Percentiles rank a stretch among this genome's conserved stretches.
phyloP scores from a whole-genome alignment of 176 grass and related monocot genomes.

The Rhynchospora breviuscula region DNA sequence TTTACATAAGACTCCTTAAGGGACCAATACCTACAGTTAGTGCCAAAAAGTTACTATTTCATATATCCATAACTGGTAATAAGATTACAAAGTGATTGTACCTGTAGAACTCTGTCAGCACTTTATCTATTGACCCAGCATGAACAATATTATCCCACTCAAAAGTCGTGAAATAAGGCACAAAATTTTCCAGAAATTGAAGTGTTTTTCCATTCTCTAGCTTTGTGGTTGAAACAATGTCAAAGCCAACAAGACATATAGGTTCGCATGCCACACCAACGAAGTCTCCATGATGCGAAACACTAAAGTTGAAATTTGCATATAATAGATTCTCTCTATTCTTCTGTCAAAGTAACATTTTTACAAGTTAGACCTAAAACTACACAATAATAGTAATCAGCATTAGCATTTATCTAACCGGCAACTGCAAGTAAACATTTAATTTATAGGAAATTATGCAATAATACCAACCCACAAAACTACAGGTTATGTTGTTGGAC shows the following conservation, averaged over 20 bases:
- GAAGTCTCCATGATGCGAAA: slow-evolving; percentile 75
- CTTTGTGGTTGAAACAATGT: slow-evolving; percentile 51
- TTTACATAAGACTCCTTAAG: slow-evolving; percentile 91
- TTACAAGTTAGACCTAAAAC: neutral
- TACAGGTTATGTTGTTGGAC: neutral
- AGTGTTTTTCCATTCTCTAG: slow-evolving; percentile 32
- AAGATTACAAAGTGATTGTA: slow-evolving; percentile 17
- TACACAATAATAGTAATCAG: neutral
- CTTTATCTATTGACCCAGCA: slow-evolving; percentile 13
- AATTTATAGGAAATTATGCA: neutral
- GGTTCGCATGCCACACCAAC: slow-evolving; percentile 76
- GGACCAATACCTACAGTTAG: slow-evolving; percentile 55
- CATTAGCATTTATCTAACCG: neutral
- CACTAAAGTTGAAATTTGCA: slow-evolving; percentile 65
- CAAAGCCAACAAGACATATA: slow-evolving; percentile 61
- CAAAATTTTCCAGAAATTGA: slow-evolving; percentile 59
- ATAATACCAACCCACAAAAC: neutral
- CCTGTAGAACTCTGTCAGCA: slow-evolving; percentile 64
- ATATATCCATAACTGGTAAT: neutral
- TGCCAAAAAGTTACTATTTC: neutral
- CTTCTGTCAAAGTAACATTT: slow-evolving; percentile 27
- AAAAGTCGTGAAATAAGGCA: slow-evolving; percentile 43
- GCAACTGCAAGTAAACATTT: neutral
- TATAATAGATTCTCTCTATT: neutral
- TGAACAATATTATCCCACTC: slow-evolving; percentile 49